These are phyloP conservation scores for Auricularia sp. DNA, from an alignment of 768 basidiomycete genomes.

Conservation along the genomic window DNA sequence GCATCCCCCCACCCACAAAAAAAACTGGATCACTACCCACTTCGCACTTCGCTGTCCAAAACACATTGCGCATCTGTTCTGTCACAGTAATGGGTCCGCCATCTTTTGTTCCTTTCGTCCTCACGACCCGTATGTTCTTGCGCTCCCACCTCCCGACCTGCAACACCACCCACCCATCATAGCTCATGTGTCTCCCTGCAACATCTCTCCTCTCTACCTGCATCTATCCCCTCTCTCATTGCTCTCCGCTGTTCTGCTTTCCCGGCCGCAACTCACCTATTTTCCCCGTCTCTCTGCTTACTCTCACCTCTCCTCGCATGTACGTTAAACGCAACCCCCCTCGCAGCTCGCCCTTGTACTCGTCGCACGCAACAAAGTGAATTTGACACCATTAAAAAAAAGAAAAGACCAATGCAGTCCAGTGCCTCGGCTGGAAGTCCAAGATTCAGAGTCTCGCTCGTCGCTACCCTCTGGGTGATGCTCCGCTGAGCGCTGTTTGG, in stretches of 20 bases:
- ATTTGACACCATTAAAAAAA: no score
- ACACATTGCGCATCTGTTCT: neutral
- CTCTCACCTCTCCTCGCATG: neutral
- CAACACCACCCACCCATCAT: neutral
- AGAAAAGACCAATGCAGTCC: no score
- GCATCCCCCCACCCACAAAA: no score
- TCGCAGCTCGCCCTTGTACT: neutral
- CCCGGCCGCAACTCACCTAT: neutral
- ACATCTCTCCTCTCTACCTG: neutral
- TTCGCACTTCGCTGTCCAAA: neutral
- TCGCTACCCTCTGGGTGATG: no score
- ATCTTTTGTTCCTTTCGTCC: neutral
- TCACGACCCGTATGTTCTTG: no score
- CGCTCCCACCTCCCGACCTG: neutral
- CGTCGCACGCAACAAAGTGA: no score
- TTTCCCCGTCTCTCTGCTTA: neutral
- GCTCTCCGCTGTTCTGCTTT: conserved; percentile 1
- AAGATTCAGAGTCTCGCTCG: no score
- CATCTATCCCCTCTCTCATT: neutral
- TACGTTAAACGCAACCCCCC: conserved; percentile 1
- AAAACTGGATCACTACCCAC: neutral
- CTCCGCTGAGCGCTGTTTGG: no score
- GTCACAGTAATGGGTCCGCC: neutral
- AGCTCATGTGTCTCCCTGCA: no score
- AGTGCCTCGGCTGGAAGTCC: no score